Base-by-base conservation (phyloP, 345 rosid species). In the Rubroshorea leprosula region DNA sequence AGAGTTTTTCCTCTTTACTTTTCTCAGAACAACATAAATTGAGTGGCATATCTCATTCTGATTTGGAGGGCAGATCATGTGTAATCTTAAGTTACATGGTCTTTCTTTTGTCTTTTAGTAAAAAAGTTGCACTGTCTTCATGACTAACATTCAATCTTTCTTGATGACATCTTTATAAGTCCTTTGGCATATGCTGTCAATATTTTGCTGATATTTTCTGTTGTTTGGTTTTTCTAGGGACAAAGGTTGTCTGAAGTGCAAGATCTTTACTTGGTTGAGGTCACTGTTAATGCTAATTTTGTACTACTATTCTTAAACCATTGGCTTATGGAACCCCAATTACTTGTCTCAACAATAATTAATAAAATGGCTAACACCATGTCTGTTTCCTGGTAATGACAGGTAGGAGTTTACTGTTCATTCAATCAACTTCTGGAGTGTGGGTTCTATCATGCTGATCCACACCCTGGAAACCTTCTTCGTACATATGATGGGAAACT, bases 371-470 rank as follows among this genome's bases (percentile, higher is more conserved):
- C 56, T 68, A 22, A 58, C 22, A 41, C 63, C 53, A 63, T 75
- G 35, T 53, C 18, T 52, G 20, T 69, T 61, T 49, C 51, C 16
- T 70, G 72, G 31, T 44, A 26, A 25, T 61, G 23, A 48, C 51
- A 91, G 96, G 96, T 91, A 24, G 98, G 98, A 44, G 98, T 91
- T 59, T 88, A 91, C 80, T 88, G 98, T 80, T 91, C 96, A 6
- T 88, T 91, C 71, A 88, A 81, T 68, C 96, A 91, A 73, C 96
- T 91, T 63, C 66, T 91, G 80, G 96, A 91, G 67, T 68, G 74
- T 62, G 98, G 96, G 23, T 91, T 91, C 81, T 91, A 91, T 67
- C 98, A 91, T 83, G 98, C 98, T 48, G 98, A 91, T 81, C 98
- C 98, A 60, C 98, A 91, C 70, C 98, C 95, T 54, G 98, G 98